Evolutionary conservation across 2,329 filamentous ascomycete species (phyloP), one percentile per base, ranked within the genome.

Genomic region (Colletotrichum sublineola): DNA sequence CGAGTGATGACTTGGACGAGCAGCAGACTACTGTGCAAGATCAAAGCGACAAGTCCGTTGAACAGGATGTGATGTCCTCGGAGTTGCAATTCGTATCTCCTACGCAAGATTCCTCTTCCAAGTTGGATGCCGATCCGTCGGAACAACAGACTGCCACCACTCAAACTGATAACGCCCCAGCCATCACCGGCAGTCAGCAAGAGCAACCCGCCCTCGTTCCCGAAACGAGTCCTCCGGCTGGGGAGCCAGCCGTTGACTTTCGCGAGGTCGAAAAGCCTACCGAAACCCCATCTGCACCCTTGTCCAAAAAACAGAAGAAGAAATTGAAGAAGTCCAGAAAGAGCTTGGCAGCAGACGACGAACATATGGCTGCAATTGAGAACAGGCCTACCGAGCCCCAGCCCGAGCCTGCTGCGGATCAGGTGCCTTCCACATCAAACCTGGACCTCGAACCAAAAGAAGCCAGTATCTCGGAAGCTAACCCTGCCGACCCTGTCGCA

Each of bases 231-330:
- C 65, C 63, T 38, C 40, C 46, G 31, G 15, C 53, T n/a, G 36
- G 48, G 4, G 58, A 72, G 24, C 29, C 53, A 40, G 7, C 33
- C 5, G 6, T 29, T 33, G 53, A 20, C 24, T 29, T 33, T 3
- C 42, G 15, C 29, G 60, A 53, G 18, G n/a, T 36, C 29, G 36
- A 40, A 38, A 20, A 53, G 20, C 44, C 29, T 24, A 64, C 40
- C 8, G 71, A 62, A 18, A 52, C 46, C 9, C 24, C 60, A 14
- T 61, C 67, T 53, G 58, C 61, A 14, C 50, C 66, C 7, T 63
- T 74, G 42, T 63, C 68, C 62, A 76, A 73, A 44, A 75, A 75
- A 58, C 71, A 80, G 15, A 76, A 70, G 65, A 76, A 76, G 66
- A 77, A 76, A 60, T 63, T 64, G 50, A 74, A 74, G 50, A 76